Percentiles rank a stretch among this genome's conserved stretches.
Conservation (phyloP, 129 eudicot genomes). For the Mikania micrantha region DNA sequence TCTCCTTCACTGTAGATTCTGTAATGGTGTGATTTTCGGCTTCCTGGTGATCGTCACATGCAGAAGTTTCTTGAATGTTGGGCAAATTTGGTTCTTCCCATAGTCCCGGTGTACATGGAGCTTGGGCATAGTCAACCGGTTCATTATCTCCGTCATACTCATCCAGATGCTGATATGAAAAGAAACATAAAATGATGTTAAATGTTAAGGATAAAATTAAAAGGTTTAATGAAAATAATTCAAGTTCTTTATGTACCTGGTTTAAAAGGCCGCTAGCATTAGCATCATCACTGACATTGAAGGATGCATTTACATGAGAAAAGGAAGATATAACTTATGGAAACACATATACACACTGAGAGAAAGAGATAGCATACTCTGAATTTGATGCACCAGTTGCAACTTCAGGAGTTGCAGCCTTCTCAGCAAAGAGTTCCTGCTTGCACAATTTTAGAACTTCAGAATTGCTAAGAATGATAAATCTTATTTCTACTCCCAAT, state of each 20-base stretch:
- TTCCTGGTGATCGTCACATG: constrained; percentile 72
- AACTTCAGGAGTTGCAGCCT: constrained; percentile 54
- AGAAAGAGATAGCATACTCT: constrained; percentile 26
- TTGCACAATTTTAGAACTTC: not conserved
- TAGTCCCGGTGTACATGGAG: constrained; percentile 90
- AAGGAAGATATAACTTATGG: not conserved
- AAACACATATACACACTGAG: not conserved
- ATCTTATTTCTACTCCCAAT: no score
- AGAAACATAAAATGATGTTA: not conserved
- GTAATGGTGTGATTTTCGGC: constrained; percentile 43
- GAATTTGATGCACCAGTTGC: constrained; percentile 34
- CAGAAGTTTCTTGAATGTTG: constrained; percentile 64
- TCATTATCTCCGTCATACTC: constrained; percentile 38
- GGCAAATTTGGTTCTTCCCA: constrained; percentile 78
- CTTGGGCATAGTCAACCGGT: constrained; percentile 69
- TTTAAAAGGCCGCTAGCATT: constrained; percentile 17
- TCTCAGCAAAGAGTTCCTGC: constrained; percentile 73
- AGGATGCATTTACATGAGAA: constrained; percentile 22
- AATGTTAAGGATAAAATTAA: not conserved
- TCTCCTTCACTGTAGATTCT: constrained; percentile 37
- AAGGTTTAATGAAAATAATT: not conserved
- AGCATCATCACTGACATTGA: constrained; percentile 46
- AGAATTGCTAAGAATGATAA: no score
- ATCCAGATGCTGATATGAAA: constrained; percentile 26
- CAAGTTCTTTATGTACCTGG: constrained; percentile 21